phyloP scores from a whole-genome alignment of 805 yeast species.

The Cyberlindnera americana region DNA sequence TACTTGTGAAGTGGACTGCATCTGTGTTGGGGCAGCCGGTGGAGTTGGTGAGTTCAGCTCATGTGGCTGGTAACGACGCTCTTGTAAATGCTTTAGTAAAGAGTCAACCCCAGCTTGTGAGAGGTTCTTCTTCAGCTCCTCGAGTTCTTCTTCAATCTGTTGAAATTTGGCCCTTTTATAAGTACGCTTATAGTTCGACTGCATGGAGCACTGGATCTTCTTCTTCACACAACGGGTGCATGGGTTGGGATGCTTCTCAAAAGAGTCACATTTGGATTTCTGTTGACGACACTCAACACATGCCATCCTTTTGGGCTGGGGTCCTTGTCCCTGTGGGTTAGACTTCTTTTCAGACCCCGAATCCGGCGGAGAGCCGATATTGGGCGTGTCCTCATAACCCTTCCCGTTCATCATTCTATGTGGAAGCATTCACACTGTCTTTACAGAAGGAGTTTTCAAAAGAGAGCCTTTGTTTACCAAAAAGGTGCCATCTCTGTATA shows the following conservation, averaged over 20 bases:
- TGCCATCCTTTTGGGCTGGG: constrained; percentile 59
- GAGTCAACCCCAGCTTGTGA: constrained; percentile 28
- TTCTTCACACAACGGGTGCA: constrained; percentile 80
- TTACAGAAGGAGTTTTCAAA: background rate
- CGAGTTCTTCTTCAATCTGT: constrained; percentile 77
- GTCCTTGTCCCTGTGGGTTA: background rate
- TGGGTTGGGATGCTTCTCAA: constrained; percentile 67
- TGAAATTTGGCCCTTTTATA: constrained; percentile 82
- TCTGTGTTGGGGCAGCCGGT: background rate
- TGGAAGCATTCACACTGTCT: background rate
- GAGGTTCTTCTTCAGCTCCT: constrained; percentile 59
- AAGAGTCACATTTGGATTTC: constrained; percentile 87
- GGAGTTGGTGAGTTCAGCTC: constrained; percentile 15
- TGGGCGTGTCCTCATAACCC: background rate
- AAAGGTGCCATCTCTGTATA: constrained; percentile 2
- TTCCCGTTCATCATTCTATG: background rate
- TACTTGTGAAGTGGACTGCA: background rate
- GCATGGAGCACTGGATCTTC: constrained; percentile 64
- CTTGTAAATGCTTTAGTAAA: constrained; percentile 20
- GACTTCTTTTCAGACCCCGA: background rate
- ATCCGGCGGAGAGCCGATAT: background rate
- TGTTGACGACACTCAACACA: constrained; percentile 97
- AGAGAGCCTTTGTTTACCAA: constrained; percentile 1
- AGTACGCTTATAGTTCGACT: constrained; percentile 83
- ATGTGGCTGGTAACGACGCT: constrained; percentile 18